These are phyloP conservation scores for carrot (Daucus carota) DNA, from an alignment of 129 eudicot species.

Conservation along the genomic window DNA sequence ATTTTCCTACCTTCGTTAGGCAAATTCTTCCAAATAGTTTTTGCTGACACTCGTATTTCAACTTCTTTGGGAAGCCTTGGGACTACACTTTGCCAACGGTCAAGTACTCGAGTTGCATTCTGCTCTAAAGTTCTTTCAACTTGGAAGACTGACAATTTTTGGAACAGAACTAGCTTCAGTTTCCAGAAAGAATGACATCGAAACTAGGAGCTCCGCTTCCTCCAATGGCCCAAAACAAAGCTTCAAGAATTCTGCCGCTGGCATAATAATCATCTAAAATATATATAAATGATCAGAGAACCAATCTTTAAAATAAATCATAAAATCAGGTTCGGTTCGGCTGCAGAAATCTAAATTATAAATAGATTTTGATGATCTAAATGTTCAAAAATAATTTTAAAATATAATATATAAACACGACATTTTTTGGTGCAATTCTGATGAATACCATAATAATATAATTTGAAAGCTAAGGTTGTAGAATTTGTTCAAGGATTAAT, in stretches of 20 bases:
- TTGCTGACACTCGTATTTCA: background rate
- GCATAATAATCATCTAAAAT: no score
- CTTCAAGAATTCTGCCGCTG: background rate
- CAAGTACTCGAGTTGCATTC: background rate
- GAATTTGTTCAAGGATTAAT: no score
- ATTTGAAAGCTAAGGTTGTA: no score
- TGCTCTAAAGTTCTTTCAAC: constrained; percentile 1
- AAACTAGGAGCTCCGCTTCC: background rate
- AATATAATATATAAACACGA: no score
- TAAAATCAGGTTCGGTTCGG: no score
- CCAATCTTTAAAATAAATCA: no score
- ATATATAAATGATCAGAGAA: no score
- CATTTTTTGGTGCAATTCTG: no score
- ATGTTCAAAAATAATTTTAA: no score
- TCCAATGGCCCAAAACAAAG: background rate
- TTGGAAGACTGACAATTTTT: background rate
- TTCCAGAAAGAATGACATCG: background rate
- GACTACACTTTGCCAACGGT: background rate
- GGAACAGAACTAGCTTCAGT: background rate
- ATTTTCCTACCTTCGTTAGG: background rate
- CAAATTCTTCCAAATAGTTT: background rate
- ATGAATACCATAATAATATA: no score
- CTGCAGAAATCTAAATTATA: no score
- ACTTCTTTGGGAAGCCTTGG: background rate
- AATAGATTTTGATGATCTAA: no score